These are phyloP conservation scores for Fusarium drepaniforme DNA, from an alignment of 2,329 filamentous ascomycete species.

Conservation along the genomic window DNA sequence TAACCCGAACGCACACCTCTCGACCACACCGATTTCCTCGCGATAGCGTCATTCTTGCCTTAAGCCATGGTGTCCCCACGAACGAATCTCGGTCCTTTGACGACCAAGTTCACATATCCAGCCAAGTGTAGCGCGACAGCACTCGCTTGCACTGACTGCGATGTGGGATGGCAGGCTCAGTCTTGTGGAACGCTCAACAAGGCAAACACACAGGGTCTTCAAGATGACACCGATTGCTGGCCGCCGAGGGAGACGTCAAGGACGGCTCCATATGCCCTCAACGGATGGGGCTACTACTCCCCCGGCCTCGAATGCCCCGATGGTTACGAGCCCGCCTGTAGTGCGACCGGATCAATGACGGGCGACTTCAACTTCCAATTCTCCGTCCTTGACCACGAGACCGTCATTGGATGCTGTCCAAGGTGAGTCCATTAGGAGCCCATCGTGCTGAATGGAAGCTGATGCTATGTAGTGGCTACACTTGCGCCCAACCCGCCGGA, in stretches of 20 bases:
- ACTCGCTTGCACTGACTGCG: constrained; percentile 36
- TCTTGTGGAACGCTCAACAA: constrained; percentile 25
- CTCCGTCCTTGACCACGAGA: constrained; percentile 43
- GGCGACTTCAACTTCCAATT: constrained; percentile 45
- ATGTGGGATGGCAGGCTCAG: constrained; percentile 43
- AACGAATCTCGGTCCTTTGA: constrained; percentile 42
- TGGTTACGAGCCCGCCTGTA: constrained; percentile 49
- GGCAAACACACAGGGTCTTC: constrained; percentile 20
- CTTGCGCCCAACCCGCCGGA: not conserved
- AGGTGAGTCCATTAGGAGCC: constrained; percentile 32
- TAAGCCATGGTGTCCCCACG: constrained; percentile 4
- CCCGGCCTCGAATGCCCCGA: constrained; percentile 49
- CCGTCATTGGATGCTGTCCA: constrained; percentile 50
- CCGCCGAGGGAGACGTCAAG: constrained; percentile 33
- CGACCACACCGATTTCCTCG: not conserved
- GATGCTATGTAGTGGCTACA: constrained; percentile 12
- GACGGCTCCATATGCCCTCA: constrained; percentile 32
- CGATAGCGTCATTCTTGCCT: not conserved
- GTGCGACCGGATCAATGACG: constrained; percentile 41
- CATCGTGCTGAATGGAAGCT: not conserved
- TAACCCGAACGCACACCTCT: not conserved
- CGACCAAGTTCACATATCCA: constrained; percentile 38
- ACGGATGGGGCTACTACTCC: constrained; percentile 52
- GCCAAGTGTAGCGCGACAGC: constrained; percentile 35
- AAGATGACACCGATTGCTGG: constrained; percentile 48